Evolutionary conservation across 345 rosid genomes (phyloP), one percentile per base, ranked within the genome.

Genomic region (Dovyalis caffra): DNA sequence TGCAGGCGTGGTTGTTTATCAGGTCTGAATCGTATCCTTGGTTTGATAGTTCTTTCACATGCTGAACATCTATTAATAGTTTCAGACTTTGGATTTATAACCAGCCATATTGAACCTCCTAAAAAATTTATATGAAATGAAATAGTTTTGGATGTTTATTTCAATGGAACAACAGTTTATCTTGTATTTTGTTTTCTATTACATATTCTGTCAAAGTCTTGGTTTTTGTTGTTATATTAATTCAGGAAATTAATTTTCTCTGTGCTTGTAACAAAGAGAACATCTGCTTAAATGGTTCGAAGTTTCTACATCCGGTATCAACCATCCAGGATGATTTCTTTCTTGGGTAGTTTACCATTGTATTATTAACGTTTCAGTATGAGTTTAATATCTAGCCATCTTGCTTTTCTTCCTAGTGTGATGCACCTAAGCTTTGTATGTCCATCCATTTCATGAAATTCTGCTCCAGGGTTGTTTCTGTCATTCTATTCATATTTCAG

Each of bases 1-100:
- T 83, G 97, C 99, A 38, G 98, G 88, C 15, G 90, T 90, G 31
- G 75, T 95, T 33, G 91, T 85, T 37, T 95, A 95, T 83, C 92
- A 89, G 97, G 97, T 91, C 66, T 57, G 64, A 34, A 56, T 70
- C 56, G 75, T 43, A 31, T n/a, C 26, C 3, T 3, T 28, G 32
- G 29, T 20, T 68, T 73, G 8, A 11, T 31, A n/a, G 9, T 18
- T 56, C 25, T 56, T 10, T 38, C 12, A 15, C 14, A 5, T 10
- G 11, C 47, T 3, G 14, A 4, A 12, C 11, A 43, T 14, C 18
- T 43, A 43, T 35, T 35, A 6, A 11, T 43, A 43, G 47, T 43
- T 43, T 43, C 18, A 15, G 0, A 43, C 16, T 43, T 43, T 5
- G 14, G 14, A 43, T 12, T 43, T 43, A 43, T 43, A 12, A 43